phyloP scores from a whole-genome alignment of 169 alveolate genomes.

The Theileria sp. region DNA sequence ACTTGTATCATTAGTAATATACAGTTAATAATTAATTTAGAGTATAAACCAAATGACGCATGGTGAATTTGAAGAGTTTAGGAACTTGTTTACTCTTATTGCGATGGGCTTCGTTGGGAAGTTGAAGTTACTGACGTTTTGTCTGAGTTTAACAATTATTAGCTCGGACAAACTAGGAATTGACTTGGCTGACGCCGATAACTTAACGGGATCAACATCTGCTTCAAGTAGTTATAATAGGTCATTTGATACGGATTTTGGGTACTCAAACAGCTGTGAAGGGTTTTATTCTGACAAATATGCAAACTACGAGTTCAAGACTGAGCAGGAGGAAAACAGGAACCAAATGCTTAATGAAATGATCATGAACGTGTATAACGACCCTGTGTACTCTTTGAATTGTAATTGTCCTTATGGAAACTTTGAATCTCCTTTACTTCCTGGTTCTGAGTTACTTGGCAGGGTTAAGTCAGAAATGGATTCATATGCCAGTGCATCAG shows the following conservation, averaged over 20 bases:
- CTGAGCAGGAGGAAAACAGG: background rate
- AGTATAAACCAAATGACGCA: background rate
- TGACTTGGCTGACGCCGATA: background rate
- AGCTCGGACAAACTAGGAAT: background rate
- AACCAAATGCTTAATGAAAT: background rate
- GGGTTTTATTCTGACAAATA: background rate
- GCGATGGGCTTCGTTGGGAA: constrained; percentile 30
- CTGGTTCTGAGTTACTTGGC: background rate
- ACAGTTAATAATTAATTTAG: constrained; percentile 3
- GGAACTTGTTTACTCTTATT: constrained; percentile 13
- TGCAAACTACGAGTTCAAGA: background rate
- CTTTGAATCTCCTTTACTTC: background rate
- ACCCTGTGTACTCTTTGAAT: background rate
- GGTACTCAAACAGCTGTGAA: background rate
- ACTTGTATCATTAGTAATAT: background rate
- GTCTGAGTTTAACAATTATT: constrained; percentile 4
- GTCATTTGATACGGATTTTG: background rate
- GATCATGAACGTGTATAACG: background rate
- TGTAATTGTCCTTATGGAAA: background rate
- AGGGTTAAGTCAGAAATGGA: background rate
- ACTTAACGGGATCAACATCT: background rate
- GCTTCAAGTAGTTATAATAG: background rate
- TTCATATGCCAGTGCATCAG: background rate
- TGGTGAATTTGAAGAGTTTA: constrained; percentile 3
- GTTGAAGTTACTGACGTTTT: constrained; percentile 14